Base-by-base conservation (phyloP, 768 basidiomycete genomes). In the Tricholoma furcatifolium region DNA sequence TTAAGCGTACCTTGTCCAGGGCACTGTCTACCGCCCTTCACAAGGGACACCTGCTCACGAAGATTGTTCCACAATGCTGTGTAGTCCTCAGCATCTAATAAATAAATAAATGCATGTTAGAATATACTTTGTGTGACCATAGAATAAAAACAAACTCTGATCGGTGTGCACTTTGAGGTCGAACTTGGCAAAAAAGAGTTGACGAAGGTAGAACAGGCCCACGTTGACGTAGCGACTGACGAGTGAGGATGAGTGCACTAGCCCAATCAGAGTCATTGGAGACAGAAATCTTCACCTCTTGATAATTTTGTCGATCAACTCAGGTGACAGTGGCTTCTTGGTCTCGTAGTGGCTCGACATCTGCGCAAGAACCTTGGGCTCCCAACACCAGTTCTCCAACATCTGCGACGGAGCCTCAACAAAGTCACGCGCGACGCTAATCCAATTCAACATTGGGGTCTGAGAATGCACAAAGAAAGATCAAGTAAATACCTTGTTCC, bases 311-410 rank as follows among this genome's bases (percentile, higher is more conserved):
- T 83, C 74, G 54, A 94, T 93, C 47, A 90, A 72, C 18, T 88
- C 88, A 2, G 78, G 66, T 3, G 86, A 81, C 14, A 95, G 74
- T 0, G 85, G 80, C 62, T 89, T 74, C 61, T 88, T 78, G 1
- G 84, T 88, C 68, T 89, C 70, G 64, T 85, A 90, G 66, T 95
- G 93, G 60, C 82, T 82, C 15, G 88, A 91, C 84, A 95, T 88
- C 57, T 78, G 72, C 58, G 83, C 74, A 8, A 94, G 76, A 12
- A 91, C 88, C 47, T 81, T 77, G 0, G 84, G 86, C 63, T 92
- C 89, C 87, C 88, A 93, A 61, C 90, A 92, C 92, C 92, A 94
- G 62, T 93, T 91, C 70, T 95, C 93, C 55, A 93, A 73, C 92
- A 93, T 93, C 71, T 95, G 91, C 15, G 87, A 88, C 0, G 92